Base-by-base conservation (phyloP, 176 grass and related monocot species). In the Alopecurus myosuroides region DNA sequence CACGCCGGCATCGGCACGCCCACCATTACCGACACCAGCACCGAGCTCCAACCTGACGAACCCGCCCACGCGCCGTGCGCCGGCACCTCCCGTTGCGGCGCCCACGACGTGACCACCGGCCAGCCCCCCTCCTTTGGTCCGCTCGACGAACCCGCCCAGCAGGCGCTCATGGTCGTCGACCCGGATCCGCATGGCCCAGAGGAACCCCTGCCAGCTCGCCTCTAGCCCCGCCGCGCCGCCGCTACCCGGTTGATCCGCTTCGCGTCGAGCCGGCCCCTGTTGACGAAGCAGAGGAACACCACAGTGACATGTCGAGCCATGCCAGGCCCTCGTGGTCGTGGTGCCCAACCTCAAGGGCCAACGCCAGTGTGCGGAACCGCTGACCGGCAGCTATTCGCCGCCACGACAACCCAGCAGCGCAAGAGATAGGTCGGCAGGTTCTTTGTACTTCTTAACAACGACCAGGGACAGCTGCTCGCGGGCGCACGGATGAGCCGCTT, bases 21-120 rank as follows among this genome's bases (percentile, higher is more conserved):
- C 25, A 25, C 57, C 25, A 25, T 11, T 3, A 61, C 26, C 25
- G 57, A 79, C 64, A 92, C 93, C 34, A 88, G 37, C 36, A 76
- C 88, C 18, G 93, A 95, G 81, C 88, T 95, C 93, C 93, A 92
- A 0, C 88, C 90, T 91, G 8, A 94, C 81, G 56, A 94, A 94
- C 55, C 92, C 91, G 6, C 89, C 92, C 9, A 94, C 70, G 91
- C 81, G 3, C 25, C 50, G 41, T 84, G 90, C 20, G 80, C 58
- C 26, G 31, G 57, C 12, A 61, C 57, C 25, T 61, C 25, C 12
- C 57, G 57, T 25, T 61, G 57, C 57, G 57, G 57, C 58, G 58
- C 58, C 58, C 58, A 62, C 2, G 58, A 30, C 28, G 13, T 62
- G 58, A 62, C 13, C 58, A 62, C 58, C n/a, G n/a, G n/a, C n/a